A percentile compares a stretch with the other conserved stretches of the same genome.
Conservation (phyloP, 176 grass and related monocot genomes). For the Elaeis guineensis region DNA sequence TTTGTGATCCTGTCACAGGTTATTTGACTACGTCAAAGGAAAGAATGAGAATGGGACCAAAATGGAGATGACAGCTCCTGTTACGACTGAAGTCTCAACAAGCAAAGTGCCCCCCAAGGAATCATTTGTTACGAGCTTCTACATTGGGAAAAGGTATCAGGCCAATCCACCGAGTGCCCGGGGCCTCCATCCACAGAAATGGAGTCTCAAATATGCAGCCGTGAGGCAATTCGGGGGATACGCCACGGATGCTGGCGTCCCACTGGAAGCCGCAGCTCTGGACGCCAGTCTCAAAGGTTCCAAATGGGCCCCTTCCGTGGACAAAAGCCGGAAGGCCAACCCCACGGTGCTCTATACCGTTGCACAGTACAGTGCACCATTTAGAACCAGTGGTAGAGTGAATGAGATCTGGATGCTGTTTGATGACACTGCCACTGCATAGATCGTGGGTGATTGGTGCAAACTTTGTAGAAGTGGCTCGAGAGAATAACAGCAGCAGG, state of each 20-base stretch:
- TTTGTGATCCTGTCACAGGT: constrained; percentile 24
- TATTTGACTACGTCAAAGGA: constrained; percentile 90
- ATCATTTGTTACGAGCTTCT: constrained; percentile 84
- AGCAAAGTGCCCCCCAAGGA: constrained; percentile 79
- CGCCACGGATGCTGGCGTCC: constrained; percentile 45
- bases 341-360: too few relatives aligned
- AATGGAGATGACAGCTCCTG: constrained; percentile 87
- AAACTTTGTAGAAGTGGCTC: too few relatives aligned
- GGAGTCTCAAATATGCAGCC: constrained; percentile 43
- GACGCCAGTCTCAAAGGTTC: constrained; percentile 60
- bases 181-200: constrained; percentile 50
- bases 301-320: constrained; percentile 54
- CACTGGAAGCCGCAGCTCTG: constrained; percentile 49
- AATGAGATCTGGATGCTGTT: too few relatives aligned
- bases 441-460: too few relatives aligned
- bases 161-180: constrained; percentile 54
- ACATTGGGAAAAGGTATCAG: constrained; percentile 68
- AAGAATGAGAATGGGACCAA: constrained; percentile 52
- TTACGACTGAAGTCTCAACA: constrained; percentile 60
- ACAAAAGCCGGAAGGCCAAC: not conserved
- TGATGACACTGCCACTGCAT: too few relatives aligned
- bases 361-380: too few relatives aligned
- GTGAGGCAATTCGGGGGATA: constrained; percentile 72
- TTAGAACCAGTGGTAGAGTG: too few relatives aligned
- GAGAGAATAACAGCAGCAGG: too few relatives aligned